These are phyloP conservation scores for Colletotrichum gigasporum DNA, from an alignment of 2,329 filamentous ascomycete genomes.

Conservation along the genomic window DNA sequence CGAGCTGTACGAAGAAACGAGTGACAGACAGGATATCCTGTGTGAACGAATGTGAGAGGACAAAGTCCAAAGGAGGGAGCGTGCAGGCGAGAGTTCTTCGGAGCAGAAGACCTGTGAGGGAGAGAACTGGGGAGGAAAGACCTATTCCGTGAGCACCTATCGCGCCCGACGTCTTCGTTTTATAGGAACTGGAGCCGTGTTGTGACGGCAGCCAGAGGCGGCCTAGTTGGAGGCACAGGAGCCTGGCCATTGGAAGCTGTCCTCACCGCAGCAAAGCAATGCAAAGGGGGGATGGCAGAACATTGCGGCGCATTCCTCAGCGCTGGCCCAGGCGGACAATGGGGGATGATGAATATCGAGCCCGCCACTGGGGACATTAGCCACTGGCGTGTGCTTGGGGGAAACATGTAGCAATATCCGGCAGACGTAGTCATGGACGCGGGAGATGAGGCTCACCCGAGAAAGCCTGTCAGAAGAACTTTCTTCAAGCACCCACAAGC, in stretches of 20 bases:
- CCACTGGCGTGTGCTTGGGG: not conserved
- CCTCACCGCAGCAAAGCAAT: conserved; percentile 4
- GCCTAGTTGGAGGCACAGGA: not conserved
- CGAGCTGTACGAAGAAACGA: conserved; percentile 19
- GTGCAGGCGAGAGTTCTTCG: conserved; percentile 3
- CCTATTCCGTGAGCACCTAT: not conserved
- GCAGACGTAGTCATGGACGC: no score
- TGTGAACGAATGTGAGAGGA: conserved; percentile 19
- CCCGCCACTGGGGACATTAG: not conserved
- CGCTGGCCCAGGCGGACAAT: conserved; percentile 8
- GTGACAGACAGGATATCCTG: conserved; percentile 10
- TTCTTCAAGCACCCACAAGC: not conserved
- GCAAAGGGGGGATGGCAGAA: conserved; percentile 30
- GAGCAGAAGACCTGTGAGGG: not conserved
- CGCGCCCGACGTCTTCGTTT: conserved; percentile 11
- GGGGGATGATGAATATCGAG: not conserved
- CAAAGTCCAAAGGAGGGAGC: conserved; percentile 14
- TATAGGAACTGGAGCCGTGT: not conserved
- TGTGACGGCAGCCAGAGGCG: not conserved
- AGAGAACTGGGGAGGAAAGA: conserved; percentile 4
- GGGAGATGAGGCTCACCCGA: not conserved
- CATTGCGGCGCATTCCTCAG: conserved; percentile 33
- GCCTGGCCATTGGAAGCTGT: not conserved
- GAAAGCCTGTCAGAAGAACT: not conserved
- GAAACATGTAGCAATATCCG: not conserved